Evolutionary conservation across 345 rosid species (phyloP).

Genomic region (Gossypium sturtianum): DNA sequence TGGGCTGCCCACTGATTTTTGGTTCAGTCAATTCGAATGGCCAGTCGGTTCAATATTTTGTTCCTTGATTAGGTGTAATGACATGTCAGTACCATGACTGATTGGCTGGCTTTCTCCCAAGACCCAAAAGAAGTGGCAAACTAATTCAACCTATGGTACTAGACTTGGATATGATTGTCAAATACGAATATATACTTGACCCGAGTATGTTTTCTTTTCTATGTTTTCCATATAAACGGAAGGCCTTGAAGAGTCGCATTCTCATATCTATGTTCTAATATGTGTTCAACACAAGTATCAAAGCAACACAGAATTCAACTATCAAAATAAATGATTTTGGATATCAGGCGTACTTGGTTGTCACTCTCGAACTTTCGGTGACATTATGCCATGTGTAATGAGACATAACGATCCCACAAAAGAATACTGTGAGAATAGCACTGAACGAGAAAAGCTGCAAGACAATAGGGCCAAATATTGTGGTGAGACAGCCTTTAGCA

Average conservation of each 20-base stretch:
- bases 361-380: conserved; percentile 59
- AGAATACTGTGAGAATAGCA: conserved; percentile 89
- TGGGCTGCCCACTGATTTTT: no score
- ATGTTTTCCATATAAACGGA: no score
- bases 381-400: no score
- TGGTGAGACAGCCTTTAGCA: conserved; percentile 4
- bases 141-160: not conserved
- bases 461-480: not conserved
- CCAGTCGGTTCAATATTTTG: no score
- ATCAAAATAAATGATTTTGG: not conserved
- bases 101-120: not conserved
- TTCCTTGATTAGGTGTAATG: no score
- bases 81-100: no score
- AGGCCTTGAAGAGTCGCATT: no score
- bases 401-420: conserved; percentile 8
- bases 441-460: conserved; percentile 76
- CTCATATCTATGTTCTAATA: no score
- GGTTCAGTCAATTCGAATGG: no score
- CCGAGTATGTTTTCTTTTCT: no score
- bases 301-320: not conserved
- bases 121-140: not conserved
- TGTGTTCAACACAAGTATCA: not conserved
- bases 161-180: no score
- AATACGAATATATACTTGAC: no score
- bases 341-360: conserved; percentile 57